Evolutionary conservation across 495 filamentous ascomycete genomes (phyloP), one percentile per base, ranked within the genome.

Genomic region (Aspergillus coremiiformis): DNA sequence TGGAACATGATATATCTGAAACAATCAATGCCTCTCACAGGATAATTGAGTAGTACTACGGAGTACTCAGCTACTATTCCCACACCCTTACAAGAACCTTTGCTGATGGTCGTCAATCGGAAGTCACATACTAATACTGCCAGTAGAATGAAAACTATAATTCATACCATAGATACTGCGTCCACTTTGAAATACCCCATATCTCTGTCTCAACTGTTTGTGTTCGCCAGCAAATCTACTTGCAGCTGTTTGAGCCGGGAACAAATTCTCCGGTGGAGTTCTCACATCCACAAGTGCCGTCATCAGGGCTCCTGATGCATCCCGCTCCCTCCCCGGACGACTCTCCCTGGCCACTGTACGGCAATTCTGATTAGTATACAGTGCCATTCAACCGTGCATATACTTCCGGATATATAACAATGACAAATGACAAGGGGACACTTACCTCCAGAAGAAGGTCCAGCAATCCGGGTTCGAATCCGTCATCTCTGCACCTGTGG

Each of bases 221-320:
- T n/a, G n/a, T 21, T 45, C 9, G 20, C 24, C 24, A 4, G 24
- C 24, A 27, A 4, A 35, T 29, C 29, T 57, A 66, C 33, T 56
- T 52, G 47, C 67, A 70, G 52, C 52, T 64, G 32, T 39, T 47
- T 29, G 58, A 54, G 1, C 67, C 64, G 39, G 52, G 47, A 55
- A 68, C 51, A 49, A 71, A 71, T 0, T 54, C 62, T n/a, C 67
- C 66, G 58, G 67, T 59, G 7, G 66, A 68, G 42, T 68, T 60
- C 58, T 71, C 67, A 41, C 67, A 71, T 1, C 67, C 67, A 57
- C 67, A 71, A 19, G 59, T 57, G 19, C 67, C 67, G 17, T 59
- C 63, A 12, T 63, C 46, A 4, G 67, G 67, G 46, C 62, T 58
- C 51, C 59, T 58, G 46, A 71, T 71, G 48, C 67, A 71, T 6